Conservation (phyloP, 768 basidiomycete species). For the Podaxis carcinomalis region DNA sequence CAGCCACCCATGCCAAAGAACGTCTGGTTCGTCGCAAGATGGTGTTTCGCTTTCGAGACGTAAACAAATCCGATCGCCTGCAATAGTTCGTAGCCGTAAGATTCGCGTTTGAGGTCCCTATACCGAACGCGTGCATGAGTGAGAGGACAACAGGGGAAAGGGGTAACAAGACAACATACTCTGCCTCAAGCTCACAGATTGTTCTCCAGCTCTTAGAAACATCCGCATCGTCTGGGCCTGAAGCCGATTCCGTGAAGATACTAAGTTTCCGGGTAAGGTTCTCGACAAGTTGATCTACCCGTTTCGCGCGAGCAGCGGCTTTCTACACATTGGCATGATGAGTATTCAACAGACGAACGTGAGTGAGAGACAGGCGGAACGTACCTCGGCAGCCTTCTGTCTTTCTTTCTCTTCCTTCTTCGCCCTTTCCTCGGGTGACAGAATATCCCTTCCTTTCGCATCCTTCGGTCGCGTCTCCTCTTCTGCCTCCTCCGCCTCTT, state of each 20-base stretch:
- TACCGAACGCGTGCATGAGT: slow-evolving; percentile 6
- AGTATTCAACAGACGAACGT: slow-evolving; percentile 11
- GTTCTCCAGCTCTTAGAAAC: slow-evolving; percentile 70
- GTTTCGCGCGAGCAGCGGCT: slow-evolving; percentile 73
- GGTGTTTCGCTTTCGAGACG: slow-evolving; percentile 75
- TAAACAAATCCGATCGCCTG: slow-evolving; percentile 88
- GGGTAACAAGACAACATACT: slow-evolving; percentile 43
- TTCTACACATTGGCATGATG: slow-evolving; percentile 41
- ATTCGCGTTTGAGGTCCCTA: slow-evolving; percentile 81
- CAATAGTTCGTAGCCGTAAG: slow-evolving; percentile 82
- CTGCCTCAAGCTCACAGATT: slow-evolving; percentile 78
- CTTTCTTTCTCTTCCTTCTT: slow-evolving; percentile 70
- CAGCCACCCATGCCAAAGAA: slow-evolving; percentile 88
- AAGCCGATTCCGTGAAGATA: slow-evolving; percentile 84
- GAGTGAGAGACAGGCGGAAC: slow-evolving; percentile 12
- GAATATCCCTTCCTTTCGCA: slow-evolving; percentile 45
- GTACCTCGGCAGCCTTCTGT: slow-evolving; percentile 62
- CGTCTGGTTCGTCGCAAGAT: slow-evolving; percentile 66
- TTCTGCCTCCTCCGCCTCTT: slow-evolving; percentile 77
- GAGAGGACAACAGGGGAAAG: background rate
- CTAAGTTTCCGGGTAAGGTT: slow-evolving; percentile 78
- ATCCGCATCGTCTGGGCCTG: slow-evolving; percentile 61
- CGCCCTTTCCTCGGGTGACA: slow-evolving; percentile 69
- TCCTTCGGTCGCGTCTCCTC: slow-evolving; percentile 46
- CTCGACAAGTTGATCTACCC: slow-evolving; percentile 72